Evolutionary conservation across 371 early-diverging fungal species (phyloP).

Genomic region (Lichtheimia ramosa): DNA sequence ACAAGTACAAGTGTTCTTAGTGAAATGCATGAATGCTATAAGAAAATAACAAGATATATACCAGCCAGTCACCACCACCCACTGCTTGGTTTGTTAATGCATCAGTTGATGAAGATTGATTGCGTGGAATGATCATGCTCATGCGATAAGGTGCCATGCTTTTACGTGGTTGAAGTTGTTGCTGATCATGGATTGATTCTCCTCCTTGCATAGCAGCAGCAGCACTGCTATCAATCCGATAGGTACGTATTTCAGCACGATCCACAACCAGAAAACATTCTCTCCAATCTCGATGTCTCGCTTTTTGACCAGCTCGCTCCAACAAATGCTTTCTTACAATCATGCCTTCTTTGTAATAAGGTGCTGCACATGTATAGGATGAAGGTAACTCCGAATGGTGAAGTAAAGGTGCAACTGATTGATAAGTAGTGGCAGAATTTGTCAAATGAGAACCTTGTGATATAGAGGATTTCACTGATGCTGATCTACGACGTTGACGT

Average conservation of each 20-base stretch:
- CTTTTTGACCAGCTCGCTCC: conserved; percentile 74
- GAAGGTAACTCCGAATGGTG: conserved; percentile 24
- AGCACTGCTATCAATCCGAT: conserved; percentile 56
- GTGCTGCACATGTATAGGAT: conserved; percentile 32
- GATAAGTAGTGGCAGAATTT: conserved; percentile 23
- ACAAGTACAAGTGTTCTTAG: neutral
- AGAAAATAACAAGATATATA: conserved; percentile 3
- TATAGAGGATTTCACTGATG: conserved; percentile 22
- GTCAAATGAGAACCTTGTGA: conserved; percentile 21
- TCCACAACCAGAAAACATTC: conserved; percentile 76
- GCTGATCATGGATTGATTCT: neutral
- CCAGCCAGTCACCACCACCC: conserved; percentile 31
- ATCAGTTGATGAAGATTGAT: conserved; percentile 5
- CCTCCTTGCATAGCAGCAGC: conserved; percentile 7
- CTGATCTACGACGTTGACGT: neutral
- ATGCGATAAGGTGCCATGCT: conserved; percentile 18
- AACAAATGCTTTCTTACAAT: conserved; percentile 84
- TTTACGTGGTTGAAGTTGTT: conserved; percentile 14
- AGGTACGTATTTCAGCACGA: conserved; percentile 80
- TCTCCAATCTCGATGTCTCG: conserved; percentile 84
- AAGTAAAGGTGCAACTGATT: conserved; percentile 28
- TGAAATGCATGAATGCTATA: neutral
- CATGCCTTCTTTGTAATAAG: conserved; percentile 70
- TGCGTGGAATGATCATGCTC: conserved; percentile 17
- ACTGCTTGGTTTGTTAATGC: conserved; percentile 5